Evolutionary conservation across 805 yeast species (phyloP).

Genomic region (Candida alai): DNA sequence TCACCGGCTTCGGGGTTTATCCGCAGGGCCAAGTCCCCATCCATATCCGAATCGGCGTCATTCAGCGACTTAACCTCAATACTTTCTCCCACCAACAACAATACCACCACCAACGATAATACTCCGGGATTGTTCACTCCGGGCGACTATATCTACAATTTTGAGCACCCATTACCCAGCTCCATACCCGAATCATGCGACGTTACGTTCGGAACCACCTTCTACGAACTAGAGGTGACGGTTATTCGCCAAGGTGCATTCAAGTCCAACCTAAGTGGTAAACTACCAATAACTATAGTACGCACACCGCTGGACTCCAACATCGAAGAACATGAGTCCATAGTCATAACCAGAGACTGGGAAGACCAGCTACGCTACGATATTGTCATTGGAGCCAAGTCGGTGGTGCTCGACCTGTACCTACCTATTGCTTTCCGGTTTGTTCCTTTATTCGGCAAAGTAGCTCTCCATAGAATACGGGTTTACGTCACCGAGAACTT

Average conservation of each 20-base stretch:
- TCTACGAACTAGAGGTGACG: constrained; percentile 63
- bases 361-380: constrained; percentile 89
- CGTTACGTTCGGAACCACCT: constrained; percentile 79
- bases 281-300: constrained; percentile 60
- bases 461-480: constrained; percentile 80
- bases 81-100: constrained; percentile 5
- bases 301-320: constrained; percentile 76
- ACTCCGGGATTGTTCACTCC: constrained; percentile 32
- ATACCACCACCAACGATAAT: constrained; percentile 9
- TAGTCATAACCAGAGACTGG: constrained; percentile 88
- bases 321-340: constrained; percentile 89
- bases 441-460: constrained; percentile 77
- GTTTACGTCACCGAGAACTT: constrained; percentile 83
- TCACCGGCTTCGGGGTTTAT: constrained; percentile 25
- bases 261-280: constrained; percentile 68
- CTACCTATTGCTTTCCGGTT: constrained; percentile 82
- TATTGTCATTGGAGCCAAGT: constrained; percentile 85
- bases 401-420: constrained; percentile 76
- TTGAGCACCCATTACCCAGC: constrained; percentile 83
- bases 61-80: constrained; percentile 6
- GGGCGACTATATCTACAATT: constrained; percentile 90
- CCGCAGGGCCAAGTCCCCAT: constrained; percentile 28
- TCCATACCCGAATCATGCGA: constrained; percentile 75
- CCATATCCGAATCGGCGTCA: constrained; percentile 12
- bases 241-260: constrained; percentile 82